Evolutionary conservation across 768 basidiomycete genomes (phyloP).

Genomic region (Hortiboletus flavorubellus): DNA sequence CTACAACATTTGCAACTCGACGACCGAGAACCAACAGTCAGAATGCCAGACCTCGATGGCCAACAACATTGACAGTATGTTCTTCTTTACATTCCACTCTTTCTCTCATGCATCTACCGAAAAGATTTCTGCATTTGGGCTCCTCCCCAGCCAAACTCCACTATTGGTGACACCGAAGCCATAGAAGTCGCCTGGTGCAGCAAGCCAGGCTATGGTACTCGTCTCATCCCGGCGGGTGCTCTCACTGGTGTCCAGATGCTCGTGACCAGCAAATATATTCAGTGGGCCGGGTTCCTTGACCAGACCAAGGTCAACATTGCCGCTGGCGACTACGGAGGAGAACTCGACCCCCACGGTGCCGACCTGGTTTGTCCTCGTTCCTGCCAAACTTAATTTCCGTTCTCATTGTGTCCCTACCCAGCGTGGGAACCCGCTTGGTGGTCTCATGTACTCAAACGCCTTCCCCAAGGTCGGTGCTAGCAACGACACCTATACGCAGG

Average conservation of each 20-base stretch:
- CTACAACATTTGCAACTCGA: conserved; percentile 67
- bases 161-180: conserved; percentile 65
- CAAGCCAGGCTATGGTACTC: conserved; percentile 60
- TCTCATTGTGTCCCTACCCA: conserved; percentile 22
- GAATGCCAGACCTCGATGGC: conserved; percentile 66
- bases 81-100: background rate
- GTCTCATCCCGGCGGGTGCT: conserved; percentile 64
- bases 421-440: conserved; percentile 83
- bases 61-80: conserved; percentile 47
- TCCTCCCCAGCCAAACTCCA: conserved; percentile 43
- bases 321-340: conserved; percentile 62
- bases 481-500: conserved; percentile 47
- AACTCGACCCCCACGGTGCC: conserved; percentile 75
- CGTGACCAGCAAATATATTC: conserved; percentile 52
- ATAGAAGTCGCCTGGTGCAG: conserved; percentile 74
- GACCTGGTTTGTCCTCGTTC: conserved; percentile 42
- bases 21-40: conserved; percentile 59
- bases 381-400: conserved; percentile 11
- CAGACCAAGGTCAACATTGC: conserved; percentile 56
- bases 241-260: conserved; percentile 65
- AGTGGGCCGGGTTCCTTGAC: conserved; percentile 62
- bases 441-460: conserved; percentile 59
- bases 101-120: conserved; percentile 26
- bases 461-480: conserved; percentile 41
- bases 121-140: conserved; percentile 74